Conservation (phyloP, 257 asterid genomes). For the Gardenia jasminoides region DNA sequence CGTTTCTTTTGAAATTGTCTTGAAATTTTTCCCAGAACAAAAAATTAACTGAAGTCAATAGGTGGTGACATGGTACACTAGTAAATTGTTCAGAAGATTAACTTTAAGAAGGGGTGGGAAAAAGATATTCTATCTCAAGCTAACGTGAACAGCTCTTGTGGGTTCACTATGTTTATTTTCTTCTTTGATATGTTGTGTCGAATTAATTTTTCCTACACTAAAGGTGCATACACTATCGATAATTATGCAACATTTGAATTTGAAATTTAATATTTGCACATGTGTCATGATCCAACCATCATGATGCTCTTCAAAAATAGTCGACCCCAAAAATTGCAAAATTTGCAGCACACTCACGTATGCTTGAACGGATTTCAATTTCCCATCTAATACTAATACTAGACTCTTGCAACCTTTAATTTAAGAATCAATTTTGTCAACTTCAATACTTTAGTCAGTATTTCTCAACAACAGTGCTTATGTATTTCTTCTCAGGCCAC, state of each 20-base stretch:
- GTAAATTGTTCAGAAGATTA: too few relatives aligned
- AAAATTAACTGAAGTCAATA: neutral
- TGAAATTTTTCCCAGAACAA: too few relatives aligned
- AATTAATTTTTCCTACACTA: too few relatives aligned
- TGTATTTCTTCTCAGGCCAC: neutral
- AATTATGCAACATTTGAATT: too few relatives aligned
- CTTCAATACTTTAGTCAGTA: neutral
- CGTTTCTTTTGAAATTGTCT: neutral
- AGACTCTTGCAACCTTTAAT: neutral
- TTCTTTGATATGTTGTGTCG: too few relatives aligned
- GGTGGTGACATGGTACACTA: neutral
- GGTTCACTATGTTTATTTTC: neutral
- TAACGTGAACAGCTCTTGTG: neutral
- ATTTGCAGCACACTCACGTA: neutral
- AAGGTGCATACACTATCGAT: too few relatives aligned
- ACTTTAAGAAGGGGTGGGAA: neutral
- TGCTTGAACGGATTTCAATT: neutral
- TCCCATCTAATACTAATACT: neutral
- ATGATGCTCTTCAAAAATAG: neutral
- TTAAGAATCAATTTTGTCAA: neutral
- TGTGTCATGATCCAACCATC: too few relatives aligned
- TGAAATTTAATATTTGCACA: too few relatives aligned
- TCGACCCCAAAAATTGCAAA: too few relatives aligned
- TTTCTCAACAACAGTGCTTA: neutral
- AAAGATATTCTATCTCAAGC: neutral